Evolutionary conservation across 805 yeast genomes (phyloP).

Genomic region (Millerozyma acaciae): DNA sequence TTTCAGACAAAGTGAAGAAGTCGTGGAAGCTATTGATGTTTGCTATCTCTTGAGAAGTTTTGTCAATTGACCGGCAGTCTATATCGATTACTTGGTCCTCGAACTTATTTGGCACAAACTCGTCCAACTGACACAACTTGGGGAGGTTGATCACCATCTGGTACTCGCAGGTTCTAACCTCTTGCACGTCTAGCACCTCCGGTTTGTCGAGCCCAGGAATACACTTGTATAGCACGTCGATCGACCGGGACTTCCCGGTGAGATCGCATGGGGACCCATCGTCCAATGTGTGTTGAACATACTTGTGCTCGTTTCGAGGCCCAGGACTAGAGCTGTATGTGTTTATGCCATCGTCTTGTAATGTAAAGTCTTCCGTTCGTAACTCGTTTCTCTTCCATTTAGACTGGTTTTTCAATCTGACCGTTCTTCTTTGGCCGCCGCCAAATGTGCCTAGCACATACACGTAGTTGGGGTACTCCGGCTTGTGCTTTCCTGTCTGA

Average conservation of each 20-base stretch:
- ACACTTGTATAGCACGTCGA: conserved; percentile 58
- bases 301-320: conserved; percentile 15
- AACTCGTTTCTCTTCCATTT: conserved; percentile 13
- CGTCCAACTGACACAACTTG: conserved; percentile 41
- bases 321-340: conserved; percentile 16
- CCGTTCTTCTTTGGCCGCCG: conserved; percentile 16
- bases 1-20: conserved; percentile 13
- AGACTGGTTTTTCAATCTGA: conserved; percentile 19
- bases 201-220: conserved; percentile 26
- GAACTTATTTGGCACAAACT: conserved; percentile 23
- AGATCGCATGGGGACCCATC: conserved; percentile 60
- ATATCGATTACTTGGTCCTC: conserved; percentile 25
- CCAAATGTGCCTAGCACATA: conserved; percentile 34
- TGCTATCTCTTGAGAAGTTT: conserved; percentile 1
- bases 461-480: conserved; percentile 28
- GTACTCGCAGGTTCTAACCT: conserved; percentile 56
- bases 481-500: conserved; percentile 25
- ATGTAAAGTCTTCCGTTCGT: conserved; percentile 20
- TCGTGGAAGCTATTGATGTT: conserved; percentile 6
- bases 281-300: conserved; percentile 32
- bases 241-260: conserved; percentile 47
- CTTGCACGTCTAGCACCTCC: conserved; percentile 41
- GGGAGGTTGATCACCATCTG: conserved; percentile 49
- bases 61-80: conserved; percentile 21
- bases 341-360: conserved; percentile 27